Conservation (phyloP, 1,139 yeast genomes). For the Nakaseomyces bracarensis region DNA sequence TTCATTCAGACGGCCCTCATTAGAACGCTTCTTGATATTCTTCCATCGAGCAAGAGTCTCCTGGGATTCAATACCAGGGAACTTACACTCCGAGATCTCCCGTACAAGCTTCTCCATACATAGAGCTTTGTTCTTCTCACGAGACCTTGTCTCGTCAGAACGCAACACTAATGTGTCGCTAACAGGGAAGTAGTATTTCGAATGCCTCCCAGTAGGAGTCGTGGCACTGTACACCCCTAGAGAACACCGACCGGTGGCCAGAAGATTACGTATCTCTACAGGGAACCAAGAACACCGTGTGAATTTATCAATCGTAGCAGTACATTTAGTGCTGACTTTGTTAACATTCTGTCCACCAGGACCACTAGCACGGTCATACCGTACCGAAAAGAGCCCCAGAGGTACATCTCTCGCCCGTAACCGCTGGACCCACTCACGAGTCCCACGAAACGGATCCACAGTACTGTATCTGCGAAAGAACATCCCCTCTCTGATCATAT, state of each 20-base stretch:
- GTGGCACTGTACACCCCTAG: slow-evolving; percentile 34
- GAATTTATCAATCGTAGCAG: slow-evolving; percentile 51
- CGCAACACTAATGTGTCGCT: slow-evolving; percentile 54
- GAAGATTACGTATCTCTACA: slow-evolving; percentile 32
- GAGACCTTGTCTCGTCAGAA: slow-evolving; percentile 51
- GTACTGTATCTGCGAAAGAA: not conserved
- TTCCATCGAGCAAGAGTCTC: slow-evolving; percentile 52
- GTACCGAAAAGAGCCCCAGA: slow-evolving; percentile 39
- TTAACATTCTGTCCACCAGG: slow-evolving; percentile 96
- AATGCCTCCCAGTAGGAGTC: slow-evolving; percentile 20
- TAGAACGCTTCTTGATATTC: slow-evolving; percentile 38
- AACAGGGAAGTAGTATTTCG: slow-evolving; percentile 49
- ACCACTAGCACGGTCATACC: slow-evolving; percentile 73
- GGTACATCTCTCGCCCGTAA: slow-evolving; percentile 41
- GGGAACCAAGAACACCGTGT: slow-evolving; percentile 59
- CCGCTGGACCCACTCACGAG: slow-evolving; percentile 38
- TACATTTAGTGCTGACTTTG: slow-evolving; percentile 73
- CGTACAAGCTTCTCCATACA: slow-evolving; percentile 53
- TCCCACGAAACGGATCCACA: not conserved
- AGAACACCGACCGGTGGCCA: slow-evolving; percentile 10
- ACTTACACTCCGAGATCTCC: slow-evolving; percentile 44
- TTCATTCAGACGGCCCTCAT: slow-evolving; percentile 41
- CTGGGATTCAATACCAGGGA: slow-evolving; percentile 44
- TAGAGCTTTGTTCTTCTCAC: slow-evolving; percentile 49
- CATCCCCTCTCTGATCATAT: not conserved